Evolutionary conservation across 2,329 filamentous ascomycete genomes (phyloP).

Genomic region (Purpureocillium takamizusanense): DNA sequence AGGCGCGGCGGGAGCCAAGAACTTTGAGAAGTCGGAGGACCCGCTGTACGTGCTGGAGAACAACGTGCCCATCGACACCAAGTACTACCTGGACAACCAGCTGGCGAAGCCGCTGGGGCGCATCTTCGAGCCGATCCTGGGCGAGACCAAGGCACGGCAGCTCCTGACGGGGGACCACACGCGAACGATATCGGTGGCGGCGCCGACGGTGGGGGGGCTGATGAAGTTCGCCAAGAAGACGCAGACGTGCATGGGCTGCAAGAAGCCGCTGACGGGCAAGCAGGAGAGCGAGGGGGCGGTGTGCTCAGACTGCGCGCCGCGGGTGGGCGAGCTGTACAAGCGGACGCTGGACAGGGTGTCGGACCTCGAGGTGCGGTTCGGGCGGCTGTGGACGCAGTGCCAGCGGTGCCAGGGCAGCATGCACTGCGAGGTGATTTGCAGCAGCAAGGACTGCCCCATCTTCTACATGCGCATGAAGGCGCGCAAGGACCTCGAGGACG

Average conservation of each 20-base stretch:
- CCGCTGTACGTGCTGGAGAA: slow-evolving; percentile 95
- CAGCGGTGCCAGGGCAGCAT: slow-evolving; percentile 96
- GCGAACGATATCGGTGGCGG: slow-evolving; percentile 85
- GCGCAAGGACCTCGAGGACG: slow-evolving; percentile 96
- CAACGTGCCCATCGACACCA: slow-evolving; percentile 95
- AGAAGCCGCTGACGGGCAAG: slow-evolving; percentile 79
- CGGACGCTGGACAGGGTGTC: slow-evolving; percentile 82
- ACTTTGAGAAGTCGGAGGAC: slow-evolving; percentile 95
- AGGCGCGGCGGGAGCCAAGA: slow-evolving; percentile 79
- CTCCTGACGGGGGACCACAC: slow-evolving; percentile 91
- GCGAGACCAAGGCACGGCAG: slow-evolving; percentile 80
- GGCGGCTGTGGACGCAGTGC: slow-evolving; percentile 93
- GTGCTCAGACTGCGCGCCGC: slow-evolving; percentile 74
- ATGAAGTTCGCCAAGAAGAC: slow-evolving; percentile 99
- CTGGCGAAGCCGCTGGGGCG: slow-evolving; percentile 86
- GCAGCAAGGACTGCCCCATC: slow-evolving; percentile 91
- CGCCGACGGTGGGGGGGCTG: slow-evolving; percentile 80
- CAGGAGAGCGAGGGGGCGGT: slow-evolving; percentile 79
- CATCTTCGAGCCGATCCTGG: slow-evolving; percentile 96
- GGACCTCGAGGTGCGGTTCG: slow-evolving; percentile 88
- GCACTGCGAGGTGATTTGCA: slow-evolving; percentile 97
- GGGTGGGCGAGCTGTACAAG: slow-evolving; percentile 87
- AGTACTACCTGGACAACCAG: slow-evolving; percentile 98
- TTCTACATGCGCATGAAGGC: slow-evolving; percentile 99
- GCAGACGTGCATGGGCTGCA: slow-evolving; percentile 97